A percentile compares a stretch with the other conserved stretches of the same genome.
Conservation (phyloP, 352 stramenopile species). For the Globisporangium spiculum region DNA sequence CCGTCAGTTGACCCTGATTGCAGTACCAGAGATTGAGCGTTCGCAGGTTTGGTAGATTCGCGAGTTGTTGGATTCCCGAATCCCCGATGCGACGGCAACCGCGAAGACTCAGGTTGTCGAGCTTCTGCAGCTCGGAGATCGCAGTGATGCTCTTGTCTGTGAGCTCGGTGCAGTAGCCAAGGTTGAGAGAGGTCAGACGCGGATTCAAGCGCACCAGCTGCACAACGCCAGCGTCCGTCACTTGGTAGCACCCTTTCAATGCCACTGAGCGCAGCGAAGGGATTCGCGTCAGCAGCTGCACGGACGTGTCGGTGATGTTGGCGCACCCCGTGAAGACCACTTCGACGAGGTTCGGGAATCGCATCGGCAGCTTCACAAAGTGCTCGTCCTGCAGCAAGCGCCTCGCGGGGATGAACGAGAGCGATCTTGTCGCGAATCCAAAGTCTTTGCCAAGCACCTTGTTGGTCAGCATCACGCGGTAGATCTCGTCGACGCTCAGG, state of each 20-base stretch:
- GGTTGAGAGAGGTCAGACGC: constrained; percentile 57
- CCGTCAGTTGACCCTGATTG: constrained; percentile 72
- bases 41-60: constrained; percentile 33
- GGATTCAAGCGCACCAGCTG: constrained; percentile 20
- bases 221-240: constrained; percentile 39
- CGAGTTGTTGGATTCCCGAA: constrained; percentile 41
- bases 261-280: constrained; percentile 36
- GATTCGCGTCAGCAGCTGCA: constrained; percentile 40
- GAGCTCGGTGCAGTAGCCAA: constrained; percentile 77
- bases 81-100: constrained; percentile 62
- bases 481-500: constrained; percentile 52
- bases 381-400: constrained; percentile 45
- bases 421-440: constrained; percentile 30
- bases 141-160: constrained; percentile 54
- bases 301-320: constrained; percentile 46
- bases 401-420: constrained; percentile 60
- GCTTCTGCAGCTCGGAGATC: constrained; percentile 36
- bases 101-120: constrained; percentile 58
- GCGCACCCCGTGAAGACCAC: constrained; percentile 64
- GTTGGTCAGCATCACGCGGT: constrained; percentile 43
- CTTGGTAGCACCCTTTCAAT: constrained; percentile 69
- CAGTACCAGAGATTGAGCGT: constrained; percentile 83
- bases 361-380: constrained; percentile 31
- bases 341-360: constrained; percentile 51
- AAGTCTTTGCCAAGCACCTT: constrained; percentile 43